Evolutionary conservation across 1,139 yeast species (phyloP).

Genomic region (Pichia sp.): DNA sequence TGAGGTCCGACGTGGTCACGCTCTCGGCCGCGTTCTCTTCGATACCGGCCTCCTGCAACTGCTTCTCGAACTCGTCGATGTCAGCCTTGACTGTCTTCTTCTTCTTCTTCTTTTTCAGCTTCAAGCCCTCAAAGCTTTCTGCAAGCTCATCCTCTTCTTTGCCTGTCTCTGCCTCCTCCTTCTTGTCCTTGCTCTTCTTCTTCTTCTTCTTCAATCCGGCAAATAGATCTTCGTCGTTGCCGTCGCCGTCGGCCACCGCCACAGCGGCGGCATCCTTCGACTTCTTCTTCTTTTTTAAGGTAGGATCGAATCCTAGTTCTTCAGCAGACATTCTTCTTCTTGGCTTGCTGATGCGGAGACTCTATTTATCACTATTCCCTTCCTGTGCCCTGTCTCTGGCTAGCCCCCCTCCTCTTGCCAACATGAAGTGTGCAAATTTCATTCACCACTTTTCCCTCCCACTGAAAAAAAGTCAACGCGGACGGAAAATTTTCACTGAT

Average conservation of each 20-base stretch:
- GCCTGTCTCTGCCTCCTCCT: slow-evolving; percentile 29
- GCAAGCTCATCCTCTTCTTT: slow-evolving; percentile 52
- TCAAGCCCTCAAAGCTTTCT: slow-evolving; percentile 67
- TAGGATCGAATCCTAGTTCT: slow-evolving; percentile 74
- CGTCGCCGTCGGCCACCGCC: slow-evolving; percentile 23
- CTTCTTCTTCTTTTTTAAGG: slow-evolving; percentile 86
- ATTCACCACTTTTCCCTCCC: neutral
- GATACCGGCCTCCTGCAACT: slow-evolving; percentile 87
- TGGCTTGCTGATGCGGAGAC: neutral
- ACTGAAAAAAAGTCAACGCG: neutral
- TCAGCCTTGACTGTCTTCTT: slow-evolving; percentile 72
- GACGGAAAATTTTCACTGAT: neutral
- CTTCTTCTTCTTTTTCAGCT: slow-evolving; percentile 61
- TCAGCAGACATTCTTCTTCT: slow-evolving; percentile 33
- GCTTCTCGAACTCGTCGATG: slow-evolving; percentile 80
- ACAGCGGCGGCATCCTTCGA: slow-evolving; percentile 40
- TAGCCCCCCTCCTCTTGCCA: neutral
- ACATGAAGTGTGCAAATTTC: neutral
- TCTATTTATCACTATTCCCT: neutral
- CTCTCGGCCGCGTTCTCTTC: slow-evolving; percentile 37
- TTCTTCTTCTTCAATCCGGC: slow-evolving; percentile 54
- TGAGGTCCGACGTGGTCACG: slow-evolving; percentile 44
- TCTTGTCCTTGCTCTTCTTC: slow-evolving; percentile 38
- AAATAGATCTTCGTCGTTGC: slow-evolving; percentile 46
- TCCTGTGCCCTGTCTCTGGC: neutral